A percentile compares a stretch with the other conserved stretches of the same genome.
Conservation (phyloP, 2,329 filamentous ascomycete species). For the Calcarisporium arbuscula region DNA sequence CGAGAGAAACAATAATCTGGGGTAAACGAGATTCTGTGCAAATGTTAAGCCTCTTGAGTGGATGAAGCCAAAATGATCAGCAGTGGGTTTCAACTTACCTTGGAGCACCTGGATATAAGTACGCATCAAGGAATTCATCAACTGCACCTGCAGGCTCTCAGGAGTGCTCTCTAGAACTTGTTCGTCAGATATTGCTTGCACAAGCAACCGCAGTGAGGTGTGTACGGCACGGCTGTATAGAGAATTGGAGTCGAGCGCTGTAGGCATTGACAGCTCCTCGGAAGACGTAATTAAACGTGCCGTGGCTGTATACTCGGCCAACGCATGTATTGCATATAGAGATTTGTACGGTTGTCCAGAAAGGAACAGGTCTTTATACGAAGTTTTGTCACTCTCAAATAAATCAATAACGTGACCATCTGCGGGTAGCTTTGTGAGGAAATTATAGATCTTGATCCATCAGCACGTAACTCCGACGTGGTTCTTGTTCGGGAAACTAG, state of each 20-base stretch:
- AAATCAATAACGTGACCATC: conserved; percentile 55
- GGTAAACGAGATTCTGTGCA: not conserved
- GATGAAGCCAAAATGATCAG: no score
- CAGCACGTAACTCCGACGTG: not conserved
- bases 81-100: no score
- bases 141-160: conserved; percentile 16
- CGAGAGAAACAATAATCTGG: not conserved
- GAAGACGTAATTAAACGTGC: conserved; percentile 23
- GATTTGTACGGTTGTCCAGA: conserved; percentile 63
- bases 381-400: conserved; percentile 47
- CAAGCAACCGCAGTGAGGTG: conserved; percentile 47
- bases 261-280: conserved; percentile 8
- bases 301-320: conserved; percentile 54
- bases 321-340: conserved; percentile 64
- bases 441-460: conserved; percentile 54
- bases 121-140: conserved; percentile 21
- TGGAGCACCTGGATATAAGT: conserved; percentile 20
- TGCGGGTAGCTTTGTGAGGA: conserved; percentile 63
- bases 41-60: no score
- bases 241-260: no score
- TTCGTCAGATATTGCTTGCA: conserved; percentile 54
- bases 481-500: not conserved
- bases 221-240: conserved; percentile 19
- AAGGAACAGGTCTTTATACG: conserved; percentile 60
- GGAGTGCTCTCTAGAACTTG: conserved; percentile 38